Percentiles rank a stretch among this genome's conserved stretches.
phyloP scores from a whole-genome alignment of 2,329 filamentous ascomycete species.

The Neospermospora avenae region DNA sequence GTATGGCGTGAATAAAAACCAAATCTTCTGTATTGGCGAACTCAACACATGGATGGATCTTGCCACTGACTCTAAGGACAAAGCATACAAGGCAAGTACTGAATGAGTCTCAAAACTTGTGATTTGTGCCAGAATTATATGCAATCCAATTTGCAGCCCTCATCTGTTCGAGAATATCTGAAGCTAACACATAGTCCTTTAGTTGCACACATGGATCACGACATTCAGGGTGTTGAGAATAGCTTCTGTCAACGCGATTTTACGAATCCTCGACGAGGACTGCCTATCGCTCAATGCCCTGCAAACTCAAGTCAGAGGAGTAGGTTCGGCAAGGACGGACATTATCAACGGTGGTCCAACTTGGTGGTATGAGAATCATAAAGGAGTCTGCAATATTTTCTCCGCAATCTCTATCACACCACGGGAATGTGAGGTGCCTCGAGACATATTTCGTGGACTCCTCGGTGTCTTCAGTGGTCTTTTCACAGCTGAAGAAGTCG shows the following conservation, averaged over 20 bases:
- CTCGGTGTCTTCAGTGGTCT: slow-evolving; percentile 33
- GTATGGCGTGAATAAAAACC: slow-evolving; percentile 11
- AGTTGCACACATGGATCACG: slow-evolving; percentile 10
- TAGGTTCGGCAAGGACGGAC: slow-evolving; percentile 26
- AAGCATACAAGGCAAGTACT: slow-evolving; percentile 9
- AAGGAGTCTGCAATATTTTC: slow-evolving; percentile 36
- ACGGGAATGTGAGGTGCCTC: slow-evolving; percentile 21
- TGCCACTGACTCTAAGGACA: slow-evolving; percentile 14
- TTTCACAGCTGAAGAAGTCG: slow-evolving; percentile 27
- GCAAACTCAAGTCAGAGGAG: slow-evolving; percentile 26
- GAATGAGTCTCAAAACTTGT: too few relatives aligned
- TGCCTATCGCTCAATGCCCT: slow-evolving; percentile 13
- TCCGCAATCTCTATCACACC: slow-evolving; percentile 34
- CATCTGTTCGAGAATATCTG: too few relatives aligned
- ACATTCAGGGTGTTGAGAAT: slow-evolving; percentile 13
- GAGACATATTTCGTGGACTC: slow-evolving; percentile 30
- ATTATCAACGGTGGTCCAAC: slow-evolving; percentile 33
- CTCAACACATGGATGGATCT: slow-evolving; percentile 21
- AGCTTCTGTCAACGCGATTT: slow-evolving; percentile 22
- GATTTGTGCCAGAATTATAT: too few relatives aligned
- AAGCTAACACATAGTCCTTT: too few relatives aligned
- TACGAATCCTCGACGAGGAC: slow-evolving; percentile 28
- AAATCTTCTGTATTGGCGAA: slow-evolving; percentile 12
- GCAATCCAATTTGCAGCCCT: too few relatives aligned
- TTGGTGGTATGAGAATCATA: slow-evolving; percentile 36